phyloP scores from a whole-genome alignment of 352 stramenopile species.

The Globisporangium polare region DNA sequence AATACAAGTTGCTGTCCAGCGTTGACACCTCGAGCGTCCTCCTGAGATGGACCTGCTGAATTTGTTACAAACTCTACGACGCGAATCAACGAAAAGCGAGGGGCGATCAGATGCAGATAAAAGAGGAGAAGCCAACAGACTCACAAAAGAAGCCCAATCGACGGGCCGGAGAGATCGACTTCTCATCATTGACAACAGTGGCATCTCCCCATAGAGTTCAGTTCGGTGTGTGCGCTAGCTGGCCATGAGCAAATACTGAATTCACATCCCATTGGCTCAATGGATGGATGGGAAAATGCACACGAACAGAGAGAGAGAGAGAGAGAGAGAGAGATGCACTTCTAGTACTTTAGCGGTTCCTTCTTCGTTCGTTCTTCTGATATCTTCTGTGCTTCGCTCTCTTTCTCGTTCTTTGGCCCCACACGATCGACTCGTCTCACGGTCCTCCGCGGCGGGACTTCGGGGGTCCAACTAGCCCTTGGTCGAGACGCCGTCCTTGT shows the following conservation, averaged over 20 bases:
- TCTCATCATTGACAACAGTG: neutral
- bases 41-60: neutral
- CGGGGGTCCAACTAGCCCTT: conserved; percentile 20
- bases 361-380: conserved; percentile 5
- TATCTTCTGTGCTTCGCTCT: neutral
- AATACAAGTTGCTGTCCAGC: no score
- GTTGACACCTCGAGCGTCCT: neutral
- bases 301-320: neutral
- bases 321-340: neutral
- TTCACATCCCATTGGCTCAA: neutral
- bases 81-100: neutral
- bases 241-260: neutral
- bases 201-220: neutral
- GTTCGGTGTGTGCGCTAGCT: neutral
- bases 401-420: neutral
- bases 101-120: neutral
- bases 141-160: neutral
- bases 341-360: neutral
- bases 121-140: neutral
- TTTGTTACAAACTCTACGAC: neutral
- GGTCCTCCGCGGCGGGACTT: neutral
- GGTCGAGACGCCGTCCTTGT: conserved; percentile 66
- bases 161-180: neutral
- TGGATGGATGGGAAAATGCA: neutral
- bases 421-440: no score